Conservation (phyloP, 2,329 filamentous ascomycete genomes). For the Aphanoascus verrucosus region DNA sequence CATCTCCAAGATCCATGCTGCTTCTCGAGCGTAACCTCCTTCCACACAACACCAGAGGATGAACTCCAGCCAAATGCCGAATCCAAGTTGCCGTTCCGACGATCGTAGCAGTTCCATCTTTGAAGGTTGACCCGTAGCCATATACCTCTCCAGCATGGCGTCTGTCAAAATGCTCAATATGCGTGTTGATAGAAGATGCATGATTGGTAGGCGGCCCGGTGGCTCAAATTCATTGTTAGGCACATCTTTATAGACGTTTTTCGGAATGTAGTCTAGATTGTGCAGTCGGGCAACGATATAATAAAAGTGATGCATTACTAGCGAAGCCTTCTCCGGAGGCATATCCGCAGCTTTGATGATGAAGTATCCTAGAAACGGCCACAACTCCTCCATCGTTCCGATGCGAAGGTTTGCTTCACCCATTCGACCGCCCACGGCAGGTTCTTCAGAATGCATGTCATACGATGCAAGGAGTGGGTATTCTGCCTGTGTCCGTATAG, state of each 20-base stretch:
- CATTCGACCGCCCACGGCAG: constrained; percentile 12
- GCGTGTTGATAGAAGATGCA: constrained; percentile 35
- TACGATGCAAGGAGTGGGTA: constrained; percentile 7
- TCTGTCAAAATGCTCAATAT: constrained; percentile 41
- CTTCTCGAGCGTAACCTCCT: constrained; percentile 34
- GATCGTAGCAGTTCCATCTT: constrained; percentile 32
- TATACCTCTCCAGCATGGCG: constrained; percentile 35
- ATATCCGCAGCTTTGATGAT: constrained; percentile 34
- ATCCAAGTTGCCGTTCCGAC: constrained; percentile 31
- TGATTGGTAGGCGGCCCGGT: constrained; percentile 32
- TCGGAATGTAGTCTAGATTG: constrained; percentile 34
- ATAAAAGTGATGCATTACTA: constrained; percentile 37
- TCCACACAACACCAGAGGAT: constrained; percentile 43
- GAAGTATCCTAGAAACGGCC: constrained; percentile 32
- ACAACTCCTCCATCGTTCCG: constrained; percentile 29
- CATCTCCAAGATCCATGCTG: constrained; percentile 30
- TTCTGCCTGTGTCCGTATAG: background rate
- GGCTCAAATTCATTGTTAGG: constrained; percentile 21
- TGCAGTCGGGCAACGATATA: constrained; percentile 38
- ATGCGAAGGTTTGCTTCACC: constrained; percentile 10
- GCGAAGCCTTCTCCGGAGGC: constrained; percentile 25
- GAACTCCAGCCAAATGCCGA: constrained; percentile 41
- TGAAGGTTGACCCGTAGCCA: constrained; percentile 32
- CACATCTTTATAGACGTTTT: constrained; percentile 35
- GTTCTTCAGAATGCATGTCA: constrained; percentile 15